A percentile compares a stretch with the other conserved stretches of the same genome.
Conservation (phyloP, 345 rosid species). For the Anacardium occidentale region DNA sequence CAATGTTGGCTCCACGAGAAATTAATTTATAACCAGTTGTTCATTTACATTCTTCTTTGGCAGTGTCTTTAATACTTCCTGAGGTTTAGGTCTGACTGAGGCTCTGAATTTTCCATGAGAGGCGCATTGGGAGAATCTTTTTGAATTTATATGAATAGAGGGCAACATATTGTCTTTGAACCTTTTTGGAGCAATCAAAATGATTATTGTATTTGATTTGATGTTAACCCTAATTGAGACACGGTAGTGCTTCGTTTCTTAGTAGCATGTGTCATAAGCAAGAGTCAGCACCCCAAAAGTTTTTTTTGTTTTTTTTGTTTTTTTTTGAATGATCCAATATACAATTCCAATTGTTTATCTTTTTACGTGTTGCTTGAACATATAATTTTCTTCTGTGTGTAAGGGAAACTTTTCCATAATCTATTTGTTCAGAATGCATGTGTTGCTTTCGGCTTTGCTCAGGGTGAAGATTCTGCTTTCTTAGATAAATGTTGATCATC, state of each 20-base stretch:
- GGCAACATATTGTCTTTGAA: too few species aligned
- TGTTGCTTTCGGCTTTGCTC: background rate
- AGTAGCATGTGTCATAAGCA: background rate
- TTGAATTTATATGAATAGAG: too few species aligned
- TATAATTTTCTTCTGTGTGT: too few species aligned
- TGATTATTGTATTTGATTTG: too few species aligned
- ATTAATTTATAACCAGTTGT: background rate
- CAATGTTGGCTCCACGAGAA: background rate
- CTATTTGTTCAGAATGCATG: background rate
- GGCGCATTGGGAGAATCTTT: too few species aligned
- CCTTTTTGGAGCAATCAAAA: too few species aligned
- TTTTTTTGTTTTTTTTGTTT: too few species aligned
- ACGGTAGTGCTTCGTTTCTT: too few species aligned
- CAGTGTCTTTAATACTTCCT: background rate
- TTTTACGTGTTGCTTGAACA: too few species aligned
- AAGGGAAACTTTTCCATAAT: background rate
- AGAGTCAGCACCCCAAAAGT: background rate
- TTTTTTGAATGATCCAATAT: background rate
- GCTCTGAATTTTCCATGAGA: background rate
- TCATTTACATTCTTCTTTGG: slow-evolving; percentile 6
- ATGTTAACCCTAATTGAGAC: too few species aligned
- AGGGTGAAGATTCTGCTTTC: too few species aligned
- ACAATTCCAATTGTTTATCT: background rate
- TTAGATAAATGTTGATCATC: too few species aligned
- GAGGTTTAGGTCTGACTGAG: background rate